Conservation (phyloP, 495 filamentous ascomycete genomes). For the Penicillium psychrofluorescens region DNA sequence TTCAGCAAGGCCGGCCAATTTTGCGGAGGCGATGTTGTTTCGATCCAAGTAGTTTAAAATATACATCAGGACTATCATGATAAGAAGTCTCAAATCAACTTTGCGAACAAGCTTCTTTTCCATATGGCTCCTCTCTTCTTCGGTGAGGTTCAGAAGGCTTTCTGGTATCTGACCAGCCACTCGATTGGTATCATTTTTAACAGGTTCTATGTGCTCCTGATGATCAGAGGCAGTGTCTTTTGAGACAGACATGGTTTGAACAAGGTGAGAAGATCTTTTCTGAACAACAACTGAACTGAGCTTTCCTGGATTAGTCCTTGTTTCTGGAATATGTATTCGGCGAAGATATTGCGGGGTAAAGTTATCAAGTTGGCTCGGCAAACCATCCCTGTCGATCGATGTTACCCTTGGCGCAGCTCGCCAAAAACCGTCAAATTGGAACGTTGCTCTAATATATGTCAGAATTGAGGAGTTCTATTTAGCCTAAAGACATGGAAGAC, state of each 20-base stretch:
- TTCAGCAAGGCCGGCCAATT: conserved; percentile 31
- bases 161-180: conserved; percentile 3
- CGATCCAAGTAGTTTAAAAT: conserved; percentile 40
- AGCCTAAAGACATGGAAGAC: no score
- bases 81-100: conserved; percentile 38
- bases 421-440: no score
- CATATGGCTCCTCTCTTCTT: conserved; percentile 6
- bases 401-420: no score
- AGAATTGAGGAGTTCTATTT: no score
- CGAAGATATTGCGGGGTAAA: no score
- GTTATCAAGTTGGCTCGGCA: no score
- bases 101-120: conserved; percentile 32
- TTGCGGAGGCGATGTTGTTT: conserved; percentile 40
- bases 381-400: no score
- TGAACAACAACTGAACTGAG: no score
- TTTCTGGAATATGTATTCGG: no score
- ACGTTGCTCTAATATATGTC: no score
- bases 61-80: conserved; percentile 36
- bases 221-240: conserved; percentile 6
- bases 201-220: conserved; percentile 4
- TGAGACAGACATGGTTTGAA: not conserved
- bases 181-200: not conserved
- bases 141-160: conserved; percentile 1
- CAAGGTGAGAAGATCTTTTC: no score
- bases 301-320: no score